These are phyloP conservation scores for Theileria parva DNA, from an alignment of 169 alveolate genomes.

Conservation along the genomic window DNA sequence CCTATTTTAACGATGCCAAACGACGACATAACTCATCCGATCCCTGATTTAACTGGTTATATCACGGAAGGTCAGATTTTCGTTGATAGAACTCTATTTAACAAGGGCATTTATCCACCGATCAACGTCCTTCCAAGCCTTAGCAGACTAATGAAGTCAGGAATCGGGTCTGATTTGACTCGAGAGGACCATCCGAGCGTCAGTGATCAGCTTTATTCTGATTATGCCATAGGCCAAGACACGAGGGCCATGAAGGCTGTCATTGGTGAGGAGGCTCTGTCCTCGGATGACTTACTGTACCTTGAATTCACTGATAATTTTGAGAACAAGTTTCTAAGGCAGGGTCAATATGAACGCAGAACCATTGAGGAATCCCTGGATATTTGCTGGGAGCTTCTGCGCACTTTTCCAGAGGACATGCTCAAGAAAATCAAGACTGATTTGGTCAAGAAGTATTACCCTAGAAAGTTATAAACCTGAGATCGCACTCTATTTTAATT, in stretches of 20 bases:
- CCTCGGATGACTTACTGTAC: slow-evolving; percentile 95
- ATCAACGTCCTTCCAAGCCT: slow-evolving; percentile 97
- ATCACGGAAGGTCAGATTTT: slow-evolving; percentile 99
- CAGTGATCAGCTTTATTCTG: slow-evolving; percentile 98
- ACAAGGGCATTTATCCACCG: slow-evolving; percentile 96
- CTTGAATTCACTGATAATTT: slow-evolving; percentile 98
- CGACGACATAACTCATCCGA: slow-evolving; percentile 99
- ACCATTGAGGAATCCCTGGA: slow-evolving; percentile 96
- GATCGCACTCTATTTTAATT: neutral
- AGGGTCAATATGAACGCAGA: slow-evolving; percentile 97
- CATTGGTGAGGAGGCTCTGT: slow-evolving; percentile 99
- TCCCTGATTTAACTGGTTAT: slow-evolving; percentile 98
- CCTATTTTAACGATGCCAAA: slow-evolving; percentile 99
- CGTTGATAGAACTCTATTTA: slow-evolving; percentile 97
- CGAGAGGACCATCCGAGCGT: slow-evolving; percentile 99
- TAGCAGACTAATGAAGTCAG: slow-evolving; percentile 99
- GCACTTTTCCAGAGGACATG: slow-evolving; percentile 98
- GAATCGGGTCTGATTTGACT: slow-evolving; percentile 99
- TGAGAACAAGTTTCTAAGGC: slow-evolving; percentile 94
- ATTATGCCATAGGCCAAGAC: slow-evolving; percentile 99
- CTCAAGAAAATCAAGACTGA: slow-evolving; percentile 92
- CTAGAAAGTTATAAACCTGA: slow-evolving; percentile 48
- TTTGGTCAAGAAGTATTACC: slow-evolving; percentile 74
- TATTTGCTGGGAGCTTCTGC: slow-evolving; percentile 96
- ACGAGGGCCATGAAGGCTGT: slow-evolving; percentile 99